Percentiles rank a stretch among this genome's conserved stretches.
These are phyloP conservation scores for Aspergillus funiculosus DNA, from an alignment of 495 filamentous ascomycete genomes.

Conservation along the genomic window DNA sequence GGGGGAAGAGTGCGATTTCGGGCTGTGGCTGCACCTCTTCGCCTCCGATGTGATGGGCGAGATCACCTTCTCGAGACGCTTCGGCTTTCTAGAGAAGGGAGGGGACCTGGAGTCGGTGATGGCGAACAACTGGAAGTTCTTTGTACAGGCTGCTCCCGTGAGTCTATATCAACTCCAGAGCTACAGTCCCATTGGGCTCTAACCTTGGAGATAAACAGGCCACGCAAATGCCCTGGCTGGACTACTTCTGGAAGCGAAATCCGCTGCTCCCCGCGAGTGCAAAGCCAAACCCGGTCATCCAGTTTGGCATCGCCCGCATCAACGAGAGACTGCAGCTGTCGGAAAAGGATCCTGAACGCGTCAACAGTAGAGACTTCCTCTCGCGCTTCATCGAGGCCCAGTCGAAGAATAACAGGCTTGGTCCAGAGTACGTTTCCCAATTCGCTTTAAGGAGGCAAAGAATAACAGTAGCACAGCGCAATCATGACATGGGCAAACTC, in stretches of 20 bases:
- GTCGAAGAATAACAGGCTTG: conserved; percentile 14
- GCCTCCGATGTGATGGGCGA: conserved; percentile 38
- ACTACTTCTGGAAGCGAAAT: conserved; percentile 22
- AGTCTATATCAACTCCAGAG: background rate
- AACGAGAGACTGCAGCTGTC: background rate
- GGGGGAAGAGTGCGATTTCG: conserved; percentile 17
- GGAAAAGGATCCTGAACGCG: background rate
- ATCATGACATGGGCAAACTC: conserved; percentile 12
- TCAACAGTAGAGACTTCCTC: conserved; percentile 21
- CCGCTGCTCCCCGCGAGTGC: background rate
- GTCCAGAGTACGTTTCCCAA: background rate
- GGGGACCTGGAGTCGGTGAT: conserved; percentile 30
- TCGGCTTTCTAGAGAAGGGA: conserved; percentile 33
- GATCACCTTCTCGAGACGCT: conserved; percentile 29
- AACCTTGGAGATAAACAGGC: conserved; percentile 18
- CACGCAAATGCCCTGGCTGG: conserved; percentile 30
- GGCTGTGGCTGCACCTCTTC: conserved; percentile 37
- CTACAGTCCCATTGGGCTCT: conserved; percentile 13
- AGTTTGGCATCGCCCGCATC: background rate
- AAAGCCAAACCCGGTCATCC: background rate
- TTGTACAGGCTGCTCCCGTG: conserved; percentile 1
- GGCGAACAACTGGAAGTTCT: conserved; percentile 14
- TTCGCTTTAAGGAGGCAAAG: too few relatives aligned
- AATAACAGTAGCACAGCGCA: conserved; percentile 5
- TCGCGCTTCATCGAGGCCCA: conserved; percentile 20